These are phyloP conservation scores for Lunasporangiospora selenospora DNA, from an alignment of 192 early-diverging fungal species.

Conservation along the genomic window DNA sequence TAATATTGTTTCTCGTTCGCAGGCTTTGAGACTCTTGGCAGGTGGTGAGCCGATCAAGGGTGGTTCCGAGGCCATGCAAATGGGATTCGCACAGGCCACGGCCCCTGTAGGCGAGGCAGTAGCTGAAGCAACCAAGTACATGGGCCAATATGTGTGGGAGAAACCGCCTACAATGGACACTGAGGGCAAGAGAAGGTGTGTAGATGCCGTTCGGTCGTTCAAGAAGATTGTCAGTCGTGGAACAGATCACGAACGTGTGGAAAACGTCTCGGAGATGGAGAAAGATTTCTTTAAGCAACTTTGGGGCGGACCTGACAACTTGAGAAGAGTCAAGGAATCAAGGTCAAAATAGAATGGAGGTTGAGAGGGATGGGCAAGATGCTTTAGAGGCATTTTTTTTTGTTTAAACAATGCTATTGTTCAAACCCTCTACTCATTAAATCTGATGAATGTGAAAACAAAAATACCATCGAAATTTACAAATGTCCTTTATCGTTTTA, in stretches of 20 bases:
- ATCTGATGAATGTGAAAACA: too few relatives aligned
- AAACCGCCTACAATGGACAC: constrained; percentile 3
- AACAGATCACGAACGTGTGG: constrained; percentile 30
- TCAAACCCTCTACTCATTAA: too few relatives aligned
- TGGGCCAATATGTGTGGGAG: constrained; percentile 51
- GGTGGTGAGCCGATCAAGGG: constrained; percentile 45
- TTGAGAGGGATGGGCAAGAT: too few relatives aligned
- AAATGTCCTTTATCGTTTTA: too few relatives aligned
- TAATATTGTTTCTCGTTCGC: constrained; percentile 49
- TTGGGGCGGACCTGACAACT: constrained; percentile 40
- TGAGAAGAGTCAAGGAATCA: constrained; percentile 37
- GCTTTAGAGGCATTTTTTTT: too few relatives aligned
- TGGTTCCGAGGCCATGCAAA: constrained; percentile 36
- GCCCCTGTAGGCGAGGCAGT: constrained; percentile 20
- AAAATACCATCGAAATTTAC: too few relatives aligned
- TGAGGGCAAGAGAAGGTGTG: constrained; percentile 39
- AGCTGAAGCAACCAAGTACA: constrained; percentile 38
- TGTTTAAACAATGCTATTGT: too few relatives aligned
- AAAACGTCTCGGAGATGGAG: constrained; percentile 32
- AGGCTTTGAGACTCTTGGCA: constrained; percentile 57
- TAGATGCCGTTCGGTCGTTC: constrained; percentile 57
- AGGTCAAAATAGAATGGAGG: too few relatives aligned
- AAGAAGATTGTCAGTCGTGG: constrained; percentile 52
- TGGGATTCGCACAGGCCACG: constrained; percentile 51
- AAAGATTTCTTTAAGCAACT: constrained; percentile 37